phyloP scores from a whole-genome alignment of 495 filamentous ascomycete species.

The Glutinoglossum americanum region DNA sequence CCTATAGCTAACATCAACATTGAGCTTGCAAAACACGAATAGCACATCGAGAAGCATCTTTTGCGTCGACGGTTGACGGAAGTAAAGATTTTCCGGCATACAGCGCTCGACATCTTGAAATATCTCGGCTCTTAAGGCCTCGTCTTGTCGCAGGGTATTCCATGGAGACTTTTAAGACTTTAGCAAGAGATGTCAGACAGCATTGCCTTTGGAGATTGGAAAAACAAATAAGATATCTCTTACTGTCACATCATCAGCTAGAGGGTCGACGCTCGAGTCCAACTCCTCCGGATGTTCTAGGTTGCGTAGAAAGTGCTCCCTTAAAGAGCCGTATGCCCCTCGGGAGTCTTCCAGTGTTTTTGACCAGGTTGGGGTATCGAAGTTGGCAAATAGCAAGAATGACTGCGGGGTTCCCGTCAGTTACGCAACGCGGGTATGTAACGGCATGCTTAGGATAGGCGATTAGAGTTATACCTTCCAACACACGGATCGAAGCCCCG shows the following conservation, averaged over 20 bases:
- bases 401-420: slow-evolving; percentile 29
- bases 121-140: slow-evolving; percentile 69
- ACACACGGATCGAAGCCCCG: slow-evolving; percentile 67
- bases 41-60: slow-evolving; percentile 67
- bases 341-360: slow-evolving; percentile 43
- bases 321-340: slow-evolving; percentile 46
- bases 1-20: slow-evolving; percentile 69
- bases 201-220: neutral
- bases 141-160: slow-evolving; percentile 64
- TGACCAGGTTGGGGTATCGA: slow-evolving; percentile 46
- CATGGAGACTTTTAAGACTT: slow-evolving; percentile 55
- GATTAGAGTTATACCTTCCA: slow-evolving; percentile 47
- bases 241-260: slow-evolving; percentile 72
- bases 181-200: slow-evolving; percentile 4
- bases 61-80: slow-evolving; percentile 60
- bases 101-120: slow-evolving; percentile 86
- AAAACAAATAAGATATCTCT: slow-evolving; percentile 8
- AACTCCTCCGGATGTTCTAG: slow-evolving; percentile 68
- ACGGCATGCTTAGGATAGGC: neutral
- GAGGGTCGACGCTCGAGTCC: slow-evolving; percentile 53
- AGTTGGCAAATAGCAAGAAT: slow-evolving; percentile 58
- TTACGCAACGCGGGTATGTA: neutral
- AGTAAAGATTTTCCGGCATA: slow-evolving; percentile 82
- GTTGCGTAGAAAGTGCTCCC: slow-evolving; percentile 51
- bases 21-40: slow-evolving; percentile 88